Base-by-base conservation (phyloP, 768 basidiomycete genomes). In the Amanita pallidorosea region DNA sequence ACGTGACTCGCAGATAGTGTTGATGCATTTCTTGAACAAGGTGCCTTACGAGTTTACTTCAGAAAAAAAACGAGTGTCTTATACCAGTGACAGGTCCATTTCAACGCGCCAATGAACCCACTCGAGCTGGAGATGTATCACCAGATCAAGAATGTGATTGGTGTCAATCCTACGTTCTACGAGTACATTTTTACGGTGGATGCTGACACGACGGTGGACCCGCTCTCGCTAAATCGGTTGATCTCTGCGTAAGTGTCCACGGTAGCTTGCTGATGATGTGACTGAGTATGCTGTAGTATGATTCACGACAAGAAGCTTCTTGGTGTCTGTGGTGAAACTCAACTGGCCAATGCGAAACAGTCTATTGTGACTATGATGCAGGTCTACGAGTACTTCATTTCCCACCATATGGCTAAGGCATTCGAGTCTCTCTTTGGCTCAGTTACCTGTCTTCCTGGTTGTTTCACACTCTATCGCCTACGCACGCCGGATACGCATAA, bases 111-210 rank as follows among this genome's bases (percentile, higher is more conserved):
- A 0, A 98, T 99, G 96, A 90, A 87, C 60, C 96, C 96, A 1
- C 68, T 95, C 55, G 96, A 99, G 68, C 69, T 99, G 48, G 96
- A 99, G 71, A 95, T 99, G 72, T 98, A 93, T 63, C 96, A 98
- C 64, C 96, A 99, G 67, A 93, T 98, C 76, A 92, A 97, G 78
- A 99, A 99, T 61, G 93, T 98, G 49, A 97, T 99, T 59, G 96
- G 96, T 66, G 92, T 99, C 61, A 96, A 99, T 67, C 96, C 95
- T 2, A 85, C 91, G 0, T 97, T 98, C 70, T 99, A 98, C 67
- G 96, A 98, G 67, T 97, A 94, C 60, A 57, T 93, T 54, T 87
- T 95, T 70, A 92, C 82, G 63, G 80, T 96, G 37, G 92, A 96
- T 67, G 92, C 93, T 55, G 92, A 96, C 75, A 99, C 96, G 1